phyloP scores from a whole-genome alignment of 257 asterid species.

The Ligustrum vulgare region DNA sequence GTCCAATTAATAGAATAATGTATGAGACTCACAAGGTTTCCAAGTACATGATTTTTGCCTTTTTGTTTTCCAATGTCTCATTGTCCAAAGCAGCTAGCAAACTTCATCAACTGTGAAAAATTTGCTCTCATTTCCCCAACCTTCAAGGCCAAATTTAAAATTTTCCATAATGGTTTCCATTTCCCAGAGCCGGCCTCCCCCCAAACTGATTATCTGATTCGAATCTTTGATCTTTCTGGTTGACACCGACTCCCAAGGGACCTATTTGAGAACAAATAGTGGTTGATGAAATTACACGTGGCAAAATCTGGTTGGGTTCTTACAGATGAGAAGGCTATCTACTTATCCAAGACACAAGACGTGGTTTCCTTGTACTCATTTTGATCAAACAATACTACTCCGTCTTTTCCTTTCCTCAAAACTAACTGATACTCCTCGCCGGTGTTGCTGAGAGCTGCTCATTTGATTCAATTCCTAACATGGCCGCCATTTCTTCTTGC shows the following conservation, averaged over 20 bases:
- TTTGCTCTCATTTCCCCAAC: too few species aligned
- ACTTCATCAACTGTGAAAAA: too few species aligned
- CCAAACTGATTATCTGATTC: too few species aligned
- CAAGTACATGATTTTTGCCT: too few species aligned
- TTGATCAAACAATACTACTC: conserved; percentile 23
- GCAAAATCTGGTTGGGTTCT: conserved; percentile 45
- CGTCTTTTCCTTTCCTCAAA: conserved; percentile 4
- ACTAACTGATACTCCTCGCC: conserved; percentile 17
- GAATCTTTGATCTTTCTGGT: background rate
- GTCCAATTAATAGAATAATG: too few species aligned
- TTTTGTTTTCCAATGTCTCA: too few species aligned
- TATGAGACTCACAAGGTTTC: too few species aligned
- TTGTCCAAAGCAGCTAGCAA: too few species aligned
- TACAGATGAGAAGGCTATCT: conserved; percentile 43
- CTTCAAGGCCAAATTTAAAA: too few species aligned
- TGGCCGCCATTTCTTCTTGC: conserved; percentile 75
- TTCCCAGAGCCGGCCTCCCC: too few species aligned
- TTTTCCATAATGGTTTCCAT: too few species aligned
- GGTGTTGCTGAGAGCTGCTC: conserved; percentile 16
- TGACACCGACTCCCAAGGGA: background rate
- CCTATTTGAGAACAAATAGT: conserved; percentile 1
- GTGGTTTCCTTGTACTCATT: conserved; percentile 36
- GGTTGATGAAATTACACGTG: conserved; percentile 52
- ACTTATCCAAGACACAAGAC: conserved; percentile 40
- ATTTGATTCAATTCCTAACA: conserved; percentile 22